Percentiles rank a stretch among this genome's conserved stretches.
phyloP scores from a whole-genome alignment of 2,329 filamentous ascomycete genomes.

The Curvularia lunata region DNA sequence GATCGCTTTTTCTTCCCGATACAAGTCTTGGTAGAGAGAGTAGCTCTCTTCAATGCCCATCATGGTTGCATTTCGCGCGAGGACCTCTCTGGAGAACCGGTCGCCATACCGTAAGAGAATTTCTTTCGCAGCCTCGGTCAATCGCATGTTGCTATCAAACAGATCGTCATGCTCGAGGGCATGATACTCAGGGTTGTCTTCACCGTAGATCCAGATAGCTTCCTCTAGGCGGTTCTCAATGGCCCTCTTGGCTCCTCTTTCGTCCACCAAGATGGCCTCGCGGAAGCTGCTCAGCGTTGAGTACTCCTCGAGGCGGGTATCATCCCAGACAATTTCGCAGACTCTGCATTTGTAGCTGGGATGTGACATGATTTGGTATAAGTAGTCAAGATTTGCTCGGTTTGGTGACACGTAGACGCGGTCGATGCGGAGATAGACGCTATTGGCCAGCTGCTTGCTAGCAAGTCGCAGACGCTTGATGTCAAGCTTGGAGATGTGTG shows the following conservation, averaged over 20 bases:
- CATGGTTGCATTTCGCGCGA: constrained; percentile 21
- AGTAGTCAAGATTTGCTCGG: constrained; percentile 48
- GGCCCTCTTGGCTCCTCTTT: constrained; percentile 10
- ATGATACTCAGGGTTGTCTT: constrained; percentile 10
- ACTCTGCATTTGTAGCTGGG: constrained; percentile 41
- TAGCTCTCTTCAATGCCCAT: constrained; percentile 36
- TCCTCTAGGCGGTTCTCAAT: constrained; percentile 20
- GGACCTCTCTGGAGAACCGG: constrained; percentile 20
- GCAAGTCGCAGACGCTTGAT: constrained; percentile 32
- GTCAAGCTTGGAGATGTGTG: constrained; percentile 25
- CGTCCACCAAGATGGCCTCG: constrained; percentile 25
- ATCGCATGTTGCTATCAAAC: constrained; percentile 14
- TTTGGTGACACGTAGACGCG: constrained; percentile 53
- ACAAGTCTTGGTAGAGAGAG: constrained; percentile 41
- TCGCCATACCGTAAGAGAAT: constrained; percentile 24
- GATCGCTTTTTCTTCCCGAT: constrained; percentile 43
- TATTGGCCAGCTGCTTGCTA: constrained; percentile 21
- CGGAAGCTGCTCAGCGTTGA: constrained; percentile 20
- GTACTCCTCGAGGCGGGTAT: constrained; percentile 38
- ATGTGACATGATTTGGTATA: constrained; percentile 48
- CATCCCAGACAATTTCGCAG: constrained; percentile 52
- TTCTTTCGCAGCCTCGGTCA: constrained; percentile 27
- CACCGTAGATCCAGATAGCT: constrained; percentile 13
- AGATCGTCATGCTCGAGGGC: constrained; percentile 20
- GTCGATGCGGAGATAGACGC: constrained; percentile 37